A percentile compares a stretch with the other conserved stretches of the same genome.
Conservation (phyloP, 768 basidiomycete species). For the Polyporus arcularius region DNA sequence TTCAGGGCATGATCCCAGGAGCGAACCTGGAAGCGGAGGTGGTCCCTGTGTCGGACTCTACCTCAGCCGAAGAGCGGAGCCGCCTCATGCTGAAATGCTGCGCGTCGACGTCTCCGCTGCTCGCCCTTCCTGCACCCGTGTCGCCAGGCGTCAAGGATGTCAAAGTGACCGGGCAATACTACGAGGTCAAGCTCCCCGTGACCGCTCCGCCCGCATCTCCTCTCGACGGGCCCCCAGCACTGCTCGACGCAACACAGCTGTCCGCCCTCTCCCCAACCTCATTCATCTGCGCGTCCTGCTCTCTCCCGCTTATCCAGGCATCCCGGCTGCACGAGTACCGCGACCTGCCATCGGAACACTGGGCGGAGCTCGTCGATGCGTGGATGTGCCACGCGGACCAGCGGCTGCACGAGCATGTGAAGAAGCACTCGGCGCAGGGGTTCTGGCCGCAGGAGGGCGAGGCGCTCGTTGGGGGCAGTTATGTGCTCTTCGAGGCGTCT, state of each 20-base stretch:
- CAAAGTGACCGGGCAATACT: conserved; percentile 54
- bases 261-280: conserved; percentile 52
- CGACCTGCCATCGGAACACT: conserved; percentile 93
- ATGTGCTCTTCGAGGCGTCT: conserved; percentile 73
- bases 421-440: conserved; percentile 57
- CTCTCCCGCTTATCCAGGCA: conserved; percentile 63
- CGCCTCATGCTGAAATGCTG: conserved; percentile 65
- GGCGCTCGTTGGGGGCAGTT: conserved; percentile 88
- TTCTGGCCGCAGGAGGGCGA: conserved; percentile 78
- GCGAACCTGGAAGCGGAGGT: conserved; percentile 69
- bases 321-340: conserved; percentile 57
- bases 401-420: conserved; percentile 69
- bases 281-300: conserved; percentile 81
- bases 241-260: conserved; percentile 75
- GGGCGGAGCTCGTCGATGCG: conserved; percentile 95
- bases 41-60: conserved; percentile 33
- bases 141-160: conserved; percentile 68
- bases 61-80: conserved; percentile 39
- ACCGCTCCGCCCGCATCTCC: conserved; percentile 32
- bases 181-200: conserved; percentile 65
- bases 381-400: conserved; percentile 99
- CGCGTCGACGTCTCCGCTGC: conserved; percentile 49
- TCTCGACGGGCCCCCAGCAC: conserved; percentile 40
- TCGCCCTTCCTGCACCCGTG: conserved; percentile 46
- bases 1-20: conserved; percentile 49